These are phyloP conservation scores for Dryas octopetala DNA, from an alignment of 306 rosid genomes.

Conservation along the genomic window DNA sequence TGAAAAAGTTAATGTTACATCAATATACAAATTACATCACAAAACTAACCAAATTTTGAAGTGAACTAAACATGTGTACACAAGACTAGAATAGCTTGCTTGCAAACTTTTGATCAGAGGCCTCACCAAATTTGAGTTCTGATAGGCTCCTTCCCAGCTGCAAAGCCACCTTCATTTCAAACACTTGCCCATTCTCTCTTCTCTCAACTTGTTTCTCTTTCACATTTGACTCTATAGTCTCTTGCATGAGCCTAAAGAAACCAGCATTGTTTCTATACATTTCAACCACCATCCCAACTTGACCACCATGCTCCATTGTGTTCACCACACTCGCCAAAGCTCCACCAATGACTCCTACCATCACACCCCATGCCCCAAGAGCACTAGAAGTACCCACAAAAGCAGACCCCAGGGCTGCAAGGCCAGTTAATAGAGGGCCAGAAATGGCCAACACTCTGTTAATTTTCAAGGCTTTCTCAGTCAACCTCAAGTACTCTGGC, in stretches of 20 bases:
- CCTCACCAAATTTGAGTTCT: slow-evolving; percentile 33
- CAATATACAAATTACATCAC: slow-evolving; percentile 17
- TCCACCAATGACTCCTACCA: slow-evolving; percentile 59
- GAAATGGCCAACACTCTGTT: slow-evolving; percentile 57
- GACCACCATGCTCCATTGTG: slow-evolving; percentile 75
- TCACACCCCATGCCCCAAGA: slow-evolving; percentile 41
- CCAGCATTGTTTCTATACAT: slow-evolving; percentile 57
- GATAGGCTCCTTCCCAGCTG: slow-evolving; percentile 61
- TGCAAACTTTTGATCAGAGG: slow-evolving; percentile 43
- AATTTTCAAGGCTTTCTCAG: slow-evolving; percentile 39
- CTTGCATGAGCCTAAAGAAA: slow-evolving; percentile 66
- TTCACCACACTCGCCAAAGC: slow-evolving; percentile 64
- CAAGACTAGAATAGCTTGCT: slow-evolving; percentile 61
- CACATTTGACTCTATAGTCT: slow-evolving; percentile 46
- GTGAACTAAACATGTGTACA: background rate
- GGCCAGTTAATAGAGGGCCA: slow-evolving; percentile 60
- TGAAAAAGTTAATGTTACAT: background rate
- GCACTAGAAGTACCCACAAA: slow-evolving; percentile 29
- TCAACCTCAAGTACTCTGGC: slow-evolving; percentile 48
- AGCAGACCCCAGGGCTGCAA: slow-evolving; percentile 58
- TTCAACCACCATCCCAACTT: slow-evolving; percentile 86
- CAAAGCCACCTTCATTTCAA: slow-evolving; percentile 65
- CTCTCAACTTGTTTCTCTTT: slow-evolving; percentile 38
- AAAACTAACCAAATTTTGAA: background rate
- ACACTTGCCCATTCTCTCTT: slow-evolving; percentile 67